These are phyloP conservation scores for Bonnemaisonia californica DNA, from an alignment of 31 red algal species.

Conservation along the genomic window DNA sequence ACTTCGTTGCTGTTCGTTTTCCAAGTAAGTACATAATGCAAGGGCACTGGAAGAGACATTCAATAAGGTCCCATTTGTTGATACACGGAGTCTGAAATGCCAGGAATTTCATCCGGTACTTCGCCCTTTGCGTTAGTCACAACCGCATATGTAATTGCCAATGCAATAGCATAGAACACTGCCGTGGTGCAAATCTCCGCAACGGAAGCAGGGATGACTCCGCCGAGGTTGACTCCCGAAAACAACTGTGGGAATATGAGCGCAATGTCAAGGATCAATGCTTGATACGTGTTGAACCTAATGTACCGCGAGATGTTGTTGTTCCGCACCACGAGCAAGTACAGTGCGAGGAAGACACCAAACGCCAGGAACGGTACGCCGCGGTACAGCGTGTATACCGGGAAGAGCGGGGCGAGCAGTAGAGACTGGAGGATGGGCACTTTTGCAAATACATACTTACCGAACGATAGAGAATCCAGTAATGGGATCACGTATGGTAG, in stretches of 20 bases:
- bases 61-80: conserved; percentile 74
- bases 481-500: conserved; percentile 93
- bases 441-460: conserved; percentile 76
- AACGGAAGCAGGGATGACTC: conserved; percentile 52
- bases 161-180: conserved; percentile 79
- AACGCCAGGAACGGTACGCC: conserved; percentile 94
- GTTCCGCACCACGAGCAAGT: conserved; percentile 83
- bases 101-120: conserved; percentile 86
- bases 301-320: conserved; percentile 65
- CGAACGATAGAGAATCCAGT: conserved; percentile 84
- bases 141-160: conserved; percentile 64
- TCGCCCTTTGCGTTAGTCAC: conserved; percentile 57
- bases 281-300: conserved; percentile 94
- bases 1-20: too few species aligned
- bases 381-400: conserved; percentile 79
- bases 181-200: conserved; percentile 61
- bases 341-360: conserved; percentile 78
- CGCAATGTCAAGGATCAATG: conserved; percentile 86
- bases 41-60: neutral
- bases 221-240: conserved; percentile 32
- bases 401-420: conserved; percentile 69
- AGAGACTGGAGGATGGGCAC: conserved; percentile 51
- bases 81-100: conserved; percentile 73
- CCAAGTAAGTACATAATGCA: neutral
- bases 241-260: conserved; percentile 91